phyloP scores from a whole-genome alignment of 139 green algal species.

The Coelastrella sp. region DNA sequence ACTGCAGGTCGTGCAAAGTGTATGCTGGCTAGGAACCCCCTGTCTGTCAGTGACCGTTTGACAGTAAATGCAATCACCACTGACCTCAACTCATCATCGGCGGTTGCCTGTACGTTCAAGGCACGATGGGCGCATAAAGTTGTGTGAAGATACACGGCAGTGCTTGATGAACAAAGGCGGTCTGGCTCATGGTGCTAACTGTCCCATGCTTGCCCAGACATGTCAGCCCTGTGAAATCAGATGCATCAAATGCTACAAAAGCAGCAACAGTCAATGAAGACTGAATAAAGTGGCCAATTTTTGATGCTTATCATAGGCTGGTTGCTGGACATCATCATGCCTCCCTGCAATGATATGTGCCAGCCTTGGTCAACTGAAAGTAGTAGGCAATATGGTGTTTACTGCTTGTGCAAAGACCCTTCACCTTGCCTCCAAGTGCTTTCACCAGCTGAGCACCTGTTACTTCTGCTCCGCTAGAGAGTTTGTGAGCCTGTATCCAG shows the following conservation, averaged over 20 bases:
- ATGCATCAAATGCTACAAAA: no score
- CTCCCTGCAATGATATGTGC: no score
- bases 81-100: background rate
- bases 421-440: constrained; percentile 53
- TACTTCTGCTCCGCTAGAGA: constrained; percentile 47
- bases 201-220: no score
- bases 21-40: constrained; percentile 28
- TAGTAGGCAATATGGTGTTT: no score
- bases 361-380: no score
- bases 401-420: background rate
- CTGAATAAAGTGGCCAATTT: no score
- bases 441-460: constrained; percentile 59
- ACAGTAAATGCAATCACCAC: constrained; percentile 28
- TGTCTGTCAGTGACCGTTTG: constrained; percentile 39
- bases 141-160: background rate
- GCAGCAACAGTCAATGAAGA: no score
- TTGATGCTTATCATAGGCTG: no score
- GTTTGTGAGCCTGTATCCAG: constrained; percentile 41
- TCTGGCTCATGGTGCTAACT: no score
- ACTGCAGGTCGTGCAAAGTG: constrained; percentile 30
- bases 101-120: background rate
- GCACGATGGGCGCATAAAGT: background rate
- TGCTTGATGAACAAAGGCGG: background rate
- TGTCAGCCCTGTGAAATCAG: no score
- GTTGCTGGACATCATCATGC: no score